phyloP scores from a whole-genome alignment of 345 rosid species.

The Salix koriyanagi region DNA sequence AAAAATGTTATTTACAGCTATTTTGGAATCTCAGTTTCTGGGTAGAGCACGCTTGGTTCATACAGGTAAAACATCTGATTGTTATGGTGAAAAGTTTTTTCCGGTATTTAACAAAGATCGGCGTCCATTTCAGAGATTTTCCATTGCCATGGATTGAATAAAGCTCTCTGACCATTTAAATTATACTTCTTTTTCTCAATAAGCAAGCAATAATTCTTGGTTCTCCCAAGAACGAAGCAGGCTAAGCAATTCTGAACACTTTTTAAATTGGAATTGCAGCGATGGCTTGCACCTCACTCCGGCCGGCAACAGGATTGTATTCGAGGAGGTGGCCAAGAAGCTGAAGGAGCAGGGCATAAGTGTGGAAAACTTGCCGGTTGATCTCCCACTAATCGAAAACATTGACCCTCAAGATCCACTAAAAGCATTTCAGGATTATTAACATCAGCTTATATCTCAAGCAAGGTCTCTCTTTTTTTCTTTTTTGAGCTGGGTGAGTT shows the following conservation, averaged over 20 bases:
- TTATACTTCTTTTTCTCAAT: not conserved
- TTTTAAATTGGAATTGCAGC: conserved; percentile 31
- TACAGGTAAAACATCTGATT: not conserved
- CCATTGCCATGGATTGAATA: not conserved
- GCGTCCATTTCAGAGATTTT: not conserved
- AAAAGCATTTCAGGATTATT: conserved; percentile 40
- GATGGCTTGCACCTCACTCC: conserved; percentile 74
- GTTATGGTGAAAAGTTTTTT: not conserved
- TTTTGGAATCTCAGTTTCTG: not conserved
- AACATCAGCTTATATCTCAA: not conserved
- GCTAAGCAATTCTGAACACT: not conserved
- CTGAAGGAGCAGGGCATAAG: conserved; percentile 49
- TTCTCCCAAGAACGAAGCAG: not conserved
- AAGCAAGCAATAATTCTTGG: not conserved
- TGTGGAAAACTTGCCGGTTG: conserved; percentile 47
- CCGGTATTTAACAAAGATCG: not conserved
- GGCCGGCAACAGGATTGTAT: conserved; percentile 61
- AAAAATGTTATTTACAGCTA: not conserved
- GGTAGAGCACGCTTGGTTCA: not conserved
- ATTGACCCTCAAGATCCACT: conserved; percentile 64
- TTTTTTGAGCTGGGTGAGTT: not conserved
- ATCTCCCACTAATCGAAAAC: conserved; percentile 55
- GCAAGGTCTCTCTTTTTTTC: not conserved
- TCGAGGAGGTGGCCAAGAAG: conserved; percentile 59
- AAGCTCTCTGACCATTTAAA: not conserved